Evolutionary conservation across 2,329 filamentous ascomycete species (phyloP), one percentile per base, ranked within the genome.

Genomic region (Didymella exigua): DNA sequence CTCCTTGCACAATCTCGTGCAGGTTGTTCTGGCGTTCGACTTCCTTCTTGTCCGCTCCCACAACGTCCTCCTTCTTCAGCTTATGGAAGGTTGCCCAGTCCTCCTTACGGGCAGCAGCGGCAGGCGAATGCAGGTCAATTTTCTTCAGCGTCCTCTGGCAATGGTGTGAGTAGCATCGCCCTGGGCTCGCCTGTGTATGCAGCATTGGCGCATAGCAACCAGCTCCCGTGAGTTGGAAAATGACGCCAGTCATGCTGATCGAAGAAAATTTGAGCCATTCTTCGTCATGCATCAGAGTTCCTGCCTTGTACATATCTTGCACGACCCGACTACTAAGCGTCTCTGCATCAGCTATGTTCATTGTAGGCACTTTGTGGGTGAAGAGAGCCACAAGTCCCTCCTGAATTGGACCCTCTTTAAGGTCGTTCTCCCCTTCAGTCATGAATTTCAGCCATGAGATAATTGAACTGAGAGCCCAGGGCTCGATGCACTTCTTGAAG

Each of bases 321-420:
- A 96, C 87, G 0, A 96, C 90, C 34, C 86, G 86, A 54, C 85
- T 84, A 58, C 90, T 91, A 46, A 99, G 81, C 1, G 88, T 89
- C 73, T 99, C 95, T 0, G 95, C 95, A 79, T 99, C 96, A 5
- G 93, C 93, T 36, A 95, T 93, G 66, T 99, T 98, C 91, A 99
- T 97, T 0, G 92, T 99, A 0, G 95, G 93, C 0, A 99, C 92
- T 75, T 97, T 98, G 76, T 90, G 85, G 1, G 91, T 96, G 73
- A 99, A 98, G 6, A 99, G 80, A 26, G 88, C 89, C 36, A 96
- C 87, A 36, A 99, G 82, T 2, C 91, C 93, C 63, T 98, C 93
- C 54, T 91, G 88, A 46, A 99, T 87, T 1, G 89, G 88, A 68
- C 91, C 90, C 69, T 89, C 86, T 71, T 89, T 92, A 41, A 99